Evolutionary conservation across 129 eudicot genomes (phyloP), one percentile per base, ranked within the genome.

Genomic region (Oenanthe sinensis): DNA sequence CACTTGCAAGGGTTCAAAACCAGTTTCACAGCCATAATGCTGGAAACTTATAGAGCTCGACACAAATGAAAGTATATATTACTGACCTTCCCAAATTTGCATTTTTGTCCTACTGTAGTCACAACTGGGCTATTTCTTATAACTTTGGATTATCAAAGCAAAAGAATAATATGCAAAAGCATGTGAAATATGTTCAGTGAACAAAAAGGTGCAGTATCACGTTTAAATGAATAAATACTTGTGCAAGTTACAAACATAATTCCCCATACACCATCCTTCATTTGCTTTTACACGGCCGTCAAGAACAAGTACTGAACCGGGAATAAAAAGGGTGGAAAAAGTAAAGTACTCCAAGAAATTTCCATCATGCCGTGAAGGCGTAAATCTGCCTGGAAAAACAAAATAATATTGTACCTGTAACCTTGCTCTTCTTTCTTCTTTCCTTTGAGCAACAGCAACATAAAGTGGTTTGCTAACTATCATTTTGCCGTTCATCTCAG

Each of bases 401-500:
- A 2, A 60, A 60, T n/a, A 0, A 22, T n/a, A n/a, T 60, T 3
- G 15, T 87, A 92, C 97, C 95, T 92, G 97, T 80, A 92, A 80
- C 88, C 87, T 89, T 47, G 94, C 92, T 71, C 88, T 89, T 82
- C 97, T 83, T 75, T 91, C 97, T 81, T 91, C 97, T 76, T 91
- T 91, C 20, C 80, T 47, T 42, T 77, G 80, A 42, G 80, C 80
- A 43, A 77, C n/a, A 39, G 80, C 80, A 77, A 77, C 80, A 24
- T 77, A 77, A 24, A 77, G 80, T 6, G 80, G 80, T 63, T 77
- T 77, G 71, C 80, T 77, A 36, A 87, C 83, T 40, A 91, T 79
- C 97, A 89, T 91, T 79, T 87, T 89, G 39, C 97, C 94, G 47
- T 91, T 91, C 94, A 89, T 91, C 84, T 89, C 97, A 49, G 87